Evolutionary conservation across 352 stramenopile species (phyloP).

Genomic region (Globisporangium cederbergense): DNA sequence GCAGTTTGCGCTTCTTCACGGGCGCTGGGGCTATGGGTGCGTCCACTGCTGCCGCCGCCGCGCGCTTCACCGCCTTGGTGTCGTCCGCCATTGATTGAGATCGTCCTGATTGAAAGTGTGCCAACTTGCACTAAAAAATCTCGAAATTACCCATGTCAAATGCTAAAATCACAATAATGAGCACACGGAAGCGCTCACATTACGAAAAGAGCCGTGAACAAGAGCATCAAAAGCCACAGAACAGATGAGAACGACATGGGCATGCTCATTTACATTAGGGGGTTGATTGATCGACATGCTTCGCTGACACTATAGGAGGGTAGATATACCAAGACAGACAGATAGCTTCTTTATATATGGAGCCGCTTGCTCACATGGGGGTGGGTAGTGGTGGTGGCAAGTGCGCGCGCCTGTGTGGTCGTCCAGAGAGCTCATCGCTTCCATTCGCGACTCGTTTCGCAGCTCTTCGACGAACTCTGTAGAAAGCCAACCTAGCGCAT

Average conservation of each 20-base stretch:
- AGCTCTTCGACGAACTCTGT: neutral
- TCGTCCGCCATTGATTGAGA: neutral
- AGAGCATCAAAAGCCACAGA: neutral
- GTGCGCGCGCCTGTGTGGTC: neutral
- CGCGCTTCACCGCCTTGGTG: conserved; percentile 1
- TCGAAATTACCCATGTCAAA: neutral
- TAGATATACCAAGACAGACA: conserved; percentile 15
- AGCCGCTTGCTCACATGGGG: conserved; percentile 11
- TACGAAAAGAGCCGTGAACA: neutral
- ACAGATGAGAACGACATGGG: neutral
- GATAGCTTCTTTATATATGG: conserved; percentile 17
- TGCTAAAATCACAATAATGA: neutral
- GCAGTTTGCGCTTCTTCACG: conserved; percentile 21
- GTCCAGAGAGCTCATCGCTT: conserved; percentile 7
- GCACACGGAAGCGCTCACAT: too few relatives aligned
- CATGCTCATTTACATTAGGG: conserved; percentile 4
- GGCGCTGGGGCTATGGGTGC: neutral
- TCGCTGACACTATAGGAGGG: conserved; percentile 8
- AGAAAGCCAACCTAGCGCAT: conserved; percentile 1
- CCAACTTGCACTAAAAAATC: neutral
- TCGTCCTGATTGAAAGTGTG: neutral
- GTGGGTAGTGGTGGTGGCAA: neutral
- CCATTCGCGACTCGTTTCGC: neutral
- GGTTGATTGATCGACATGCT: conserved; percentile 1
- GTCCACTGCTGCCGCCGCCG: neutral